phyloP scores from a whole-genome alignment of 2,329 filamentous ascomycete genomes.

The Epichloe bromicola region DNA sequence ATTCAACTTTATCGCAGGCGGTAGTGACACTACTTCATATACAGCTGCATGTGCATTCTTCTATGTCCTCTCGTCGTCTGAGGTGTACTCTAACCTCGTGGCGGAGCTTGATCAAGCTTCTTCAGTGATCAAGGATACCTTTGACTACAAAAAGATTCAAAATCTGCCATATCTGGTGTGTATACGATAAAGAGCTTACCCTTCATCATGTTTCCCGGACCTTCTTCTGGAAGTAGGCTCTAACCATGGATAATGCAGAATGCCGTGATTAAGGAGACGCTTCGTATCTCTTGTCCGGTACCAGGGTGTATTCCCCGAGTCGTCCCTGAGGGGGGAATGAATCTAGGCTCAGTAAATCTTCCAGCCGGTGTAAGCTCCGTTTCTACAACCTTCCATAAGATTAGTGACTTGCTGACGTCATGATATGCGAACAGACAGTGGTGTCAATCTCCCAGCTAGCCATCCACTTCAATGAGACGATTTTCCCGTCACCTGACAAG shows the following conservation, averaged over 20 bases:
- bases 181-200: no score
- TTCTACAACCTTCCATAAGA: not conserved
- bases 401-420: no score
- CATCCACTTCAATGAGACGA: not conserved
- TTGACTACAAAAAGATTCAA: not conserved
- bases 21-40: not conserved
- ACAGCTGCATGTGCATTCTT: not conserved
- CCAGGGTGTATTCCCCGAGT: not conserved
- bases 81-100: not conserved
- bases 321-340: not conserved
- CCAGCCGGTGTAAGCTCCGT: not conserved
- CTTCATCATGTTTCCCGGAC: not conserved
- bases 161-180: not conserved
- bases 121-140: not conserved
- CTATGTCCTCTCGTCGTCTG: not conserved
- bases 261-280: not conserved
- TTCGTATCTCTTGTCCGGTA: not conserved
- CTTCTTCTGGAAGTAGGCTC: not conserved
- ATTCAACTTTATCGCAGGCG: slow-evolving; percentile 1
- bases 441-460: not conserved
- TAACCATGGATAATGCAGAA: not conserved
- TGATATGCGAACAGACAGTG: not conserved
- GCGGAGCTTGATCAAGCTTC: not conserved
- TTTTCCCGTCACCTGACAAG: not conserved
- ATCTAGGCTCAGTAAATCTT: not conserved